A percentile compares a stretch with the other conserved stretches of the same genome.
These are phyloP conservation scores for Pichia deserticola DNA, from an alignment of 805 yeast genomes.

Conservation along the genomic window DNA sequence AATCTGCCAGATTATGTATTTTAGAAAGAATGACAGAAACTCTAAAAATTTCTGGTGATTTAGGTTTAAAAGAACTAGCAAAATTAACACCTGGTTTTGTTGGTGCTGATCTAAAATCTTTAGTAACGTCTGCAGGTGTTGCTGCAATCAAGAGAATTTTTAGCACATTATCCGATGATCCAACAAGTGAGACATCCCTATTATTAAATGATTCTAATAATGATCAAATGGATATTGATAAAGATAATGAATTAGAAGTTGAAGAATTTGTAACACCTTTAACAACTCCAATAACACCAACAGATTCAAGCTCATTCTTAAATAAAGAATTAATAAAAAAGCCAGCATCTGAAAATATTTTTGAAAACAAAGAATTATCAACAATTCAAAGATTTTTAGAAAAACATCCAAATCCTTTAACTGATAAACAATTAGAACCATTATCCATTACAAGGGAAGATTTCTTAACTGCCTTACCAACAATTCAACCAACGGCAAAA, in stretches of 20 bases:
- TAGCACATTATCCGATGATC: slow-evolving; percentile 38
- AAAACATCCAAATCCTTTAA: slow-evolving; percentile 73
- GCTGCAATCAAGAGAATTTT: slow-evolving; percentile 90
- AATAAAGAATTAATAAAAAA: not conserved
- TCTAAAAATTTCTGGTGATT: slow-evolving; percentile 59
- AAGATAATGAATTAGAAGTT: not conserved
- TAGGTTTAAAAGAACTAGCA: slow-evolving; percentile 69
- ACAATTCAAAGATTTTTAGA: slow-evolving; percentile 66
- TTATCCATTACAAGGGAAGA: slow-evolving; percentile 72
- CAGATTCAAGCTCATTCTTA: slow-evolving; percentile 1
- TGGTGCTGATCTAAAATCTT: slow-evolving; percentile 93
- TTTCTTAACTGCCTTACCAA: slow-evolving; percentile 78
- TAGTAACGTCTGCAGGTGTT: slow-evolving; percentile 92
- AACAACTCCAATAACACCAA: slow-evolving; percentile 4
- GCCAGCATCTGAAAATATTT: not conserved
- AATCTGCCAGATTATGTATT: slow-evolving; percentile 68
- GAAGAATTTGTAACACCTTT: slow-evolving; percentile 2
- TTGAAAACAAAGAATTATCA: slow-evolving; percentile 27
- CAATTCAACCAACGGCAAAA: slow-evolving; percentile 94
- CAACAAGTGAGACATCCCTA: slow-evolving; percentile 3
- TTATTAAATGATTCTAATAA: not conserved
- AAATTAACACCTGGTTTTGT: slow-evolving; percentile 96
- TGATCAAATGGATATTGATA: slow-evolving; percentile 1
- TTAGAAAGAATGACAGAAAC: slow-evolving; percentile 62
- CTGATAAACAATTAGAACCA: slow-evolving; percentile 67